Evolutionary conservation across 495 filamentous ascomycete species (phyloP), one percentile per base, ranked within the genome.

Genomic region (Cudoniella acicularis): DNA sequence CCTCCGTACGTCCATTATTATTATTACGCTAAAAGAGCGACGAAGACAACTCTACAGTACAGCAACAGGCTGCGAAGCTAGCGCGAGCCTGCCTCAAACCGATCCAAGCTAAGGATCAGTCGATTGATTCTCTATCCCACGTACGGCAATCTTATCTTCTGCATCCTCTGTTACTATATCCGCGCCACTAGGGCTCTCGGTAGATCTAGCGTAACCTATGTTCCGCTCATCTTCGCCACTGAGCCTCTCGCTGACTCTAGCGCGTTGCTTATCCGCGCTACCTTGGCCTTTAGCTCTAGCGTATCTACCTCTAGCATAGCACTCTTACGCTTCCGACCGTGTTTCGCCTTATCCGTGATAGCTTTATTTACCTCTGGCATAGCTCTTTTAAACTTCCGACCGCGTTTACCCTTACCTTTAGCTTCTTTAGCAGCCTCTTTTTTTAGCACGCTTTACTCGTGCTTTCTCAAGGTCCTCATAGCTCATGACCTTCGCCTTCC

Each of bases 401-500:
- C n/a, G n/a, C n/a, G n/a, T n/a, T n/a, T n/a, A 6, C 30, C 30
- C 30, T 36, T 36, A 4, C 6, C 30, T 64, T 61, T 51, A 20
- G 52, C 43, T 17, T 49, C 56, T 18, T 49, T 61, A 20, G 20
- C 17, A 25, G 20, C 54, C 2, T 47, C 53, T 49, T 56, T 61
- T n/a, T 16, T 4, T 25, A 54, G 65, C 66, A 56, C 68, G 68
- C 61, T 65, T 65, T 52, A 59, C 65, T 64, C 69, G 64, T 64
- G 64, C 66, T 49, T 62, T 53, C 54, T 65, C 57, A 30, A 72
- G 57, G 56, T 72, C 64, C 66, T 72, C 66, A 60, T 66, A 72
- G 60, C 64, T 72, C 66, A 69, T 70, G 0, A 70, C 69, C 62
- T 66, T 72, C 30, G 64, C 66, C 20, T 21, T 49, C 13, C 30